Conservation (phyloP, 176 grass and related monocot species). For the Miscanthus lutarioriparius region DNA sequence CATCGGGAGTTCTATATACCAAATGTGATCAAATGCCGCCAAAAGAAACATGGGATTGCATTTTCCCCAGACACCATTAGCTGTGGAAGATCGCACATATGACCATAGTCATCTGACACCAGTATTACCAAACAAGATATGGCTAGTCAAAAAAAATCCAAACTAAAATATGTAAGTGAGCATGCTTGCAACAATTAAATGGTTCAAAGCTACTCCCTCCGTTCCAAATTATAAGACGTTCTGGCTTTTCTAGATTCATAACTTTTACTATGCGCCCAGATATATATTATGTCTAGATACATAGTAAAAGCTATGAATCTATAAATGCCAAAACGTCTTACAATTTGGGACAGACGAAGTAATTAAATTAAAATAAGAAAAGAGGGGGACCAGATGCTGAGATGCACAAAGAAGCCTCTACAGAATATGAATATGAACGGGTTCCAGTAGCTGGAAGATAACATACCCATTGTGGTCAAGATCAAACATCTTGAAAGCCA, state of each 20-base stretch:
- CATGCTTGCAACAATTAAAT: constrained; percentile 1
- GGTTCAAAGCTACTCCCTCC: constrained; percentile 12
- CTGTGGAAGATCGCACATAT: constrained; percentile 2
- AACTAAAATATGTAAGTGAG: constrained; percentile 23
- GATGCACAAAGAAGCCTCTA: background rate
- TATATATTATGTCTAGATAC: no score
- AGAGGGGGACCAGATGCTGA: background rate
- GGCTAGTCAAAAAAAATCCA: background rate
- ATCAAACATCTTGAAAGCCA: constrained; percentile 99
- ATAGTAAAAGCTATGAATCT: no score
- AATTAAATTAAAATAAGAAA: constrained; percentile 8
- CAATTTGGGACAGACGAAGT: no score
- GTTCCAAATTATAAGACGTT: no score
- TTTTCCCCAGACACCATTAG: constrained; percentile 4
- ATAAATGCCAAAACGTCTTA: no score
- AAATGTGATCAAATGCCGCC: background rate
- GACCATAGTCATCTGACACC: background rate
- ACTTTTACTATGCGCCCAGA: no score
- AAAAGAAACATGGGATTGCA: background rate
- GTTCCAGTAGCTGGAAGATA: background rate
- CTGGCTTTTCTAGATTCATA: no score
- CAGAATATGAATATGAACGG: background rate
- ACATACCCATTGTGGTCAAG: constrained; percentile 81
- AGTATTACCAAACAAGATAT: background rate
- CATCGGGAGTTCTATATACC: background rate